Conservation (phyloP, 345 rosid genomes). For the Passiflora organensis region DNA sequence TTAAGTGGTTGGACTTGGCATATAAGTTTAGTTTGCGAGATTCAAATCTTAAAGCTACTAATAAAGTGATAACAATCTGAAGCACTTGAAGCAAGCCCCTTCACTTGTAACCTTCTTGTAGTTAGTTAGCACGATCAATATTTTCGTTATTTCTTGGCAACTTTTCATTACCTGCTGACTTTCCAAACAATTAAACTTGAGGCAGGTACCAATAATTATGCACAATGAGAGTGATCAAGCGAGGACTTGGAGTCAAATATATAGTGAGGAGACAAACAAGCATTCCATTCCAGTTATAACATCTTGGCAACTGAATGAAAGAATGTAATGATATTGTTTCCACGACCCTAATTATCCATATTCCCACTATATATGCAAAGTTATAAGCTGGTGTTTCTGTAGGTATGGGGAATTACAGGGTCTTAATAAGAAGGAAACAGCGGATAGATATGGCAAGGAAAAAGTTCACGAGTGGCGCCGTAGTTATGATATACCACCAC, state of each 20-base stretch:
- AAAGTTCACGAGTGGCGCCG: slow-evolving; percentile 97
- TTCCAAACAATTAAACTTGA: slow-evolving; percentile 4
- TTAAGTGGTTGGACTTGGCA: slow-evolving; percentile 4
- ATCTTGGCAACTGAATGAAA: slow-evolving; percentile 95
- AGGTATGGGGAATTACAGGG: slow-evolving; percentile 99
- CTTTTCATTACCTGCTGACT: slow-evolving; percentile 5
- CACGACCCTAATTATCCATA: neutral
- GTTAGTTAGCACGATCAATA: no score
- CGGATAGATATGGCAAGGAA: slow-evolving; percentile 85
- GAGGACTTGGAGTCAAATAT: slow-evolving; percentile 72
- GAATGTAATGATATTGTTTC: slow-evolving; percentile 54
- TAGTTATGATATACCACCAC: slow-evolving; percentile 93
- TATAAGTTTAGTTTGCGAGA: no score
- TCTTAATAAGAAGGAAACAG: slow-evolving; percentile 92
- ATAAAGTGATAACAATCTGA: neutral
- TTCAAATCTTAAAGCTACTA: neutral
- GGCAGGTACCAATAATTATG: slow-evolving; percentile 79
- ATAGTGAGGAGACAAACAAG: slow-evolving; percentile 77
- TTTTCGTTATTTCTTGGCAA: no score
- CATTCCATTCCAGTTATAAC: slow-evolving; percentile 81
- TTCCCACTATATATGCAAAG: neutral
- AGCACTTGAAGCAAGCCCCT: no score
- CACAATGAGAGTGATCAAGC: slow-evolving; percentile 81
- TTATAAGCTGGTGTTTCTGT: slow-evolving; percentile 9
- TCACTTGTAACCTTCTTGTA: no score